These are phyloP conservation scores for barley (Hordeum vulgare) DNA, from an alignment of 176 grass and related monocot genomes.

Conservation along the genomic window MorexV3_pseudomolecules_assembly NC_058522.1:572807269-572807768, in stretches of 20 bases:
- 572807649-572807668: no score
- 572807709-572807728: not conserved
- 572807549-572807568: not conserved
- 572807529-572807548: slow-evolving; percentile 28
- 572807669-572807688: no score
- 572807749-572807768: not conserved
- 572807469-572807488: not conserved
- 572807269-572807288: not conserved
- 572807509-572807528: slow-evolving; percentile 41
- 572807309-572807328: not conserved
- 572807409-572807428: not conserved
- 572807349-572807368: slow-evolving; percentile 21
- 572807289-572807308: slow-evolving; percentile 15
- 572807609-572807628: not conserved
- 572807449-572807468: slow-evolving; percentile 19
- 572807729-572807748: not conserved
- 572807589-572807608: not conserved
- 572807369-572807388: not conserved
- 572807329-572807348: slow-evolving; percentile 21
- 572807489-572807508: slow-evolving; percentile 18
- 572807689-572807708: not conserved
- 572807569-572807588: not conserved
- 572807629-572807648: not conserved
- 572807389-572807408: not conserved
- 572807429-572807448: not conserved